Percentiles rank a stretch among this genome's conserved stretches.
Conservation (phyloP, 768 basidiomycete genomes). For the Kwoniella newhampshirensis region DNA sequence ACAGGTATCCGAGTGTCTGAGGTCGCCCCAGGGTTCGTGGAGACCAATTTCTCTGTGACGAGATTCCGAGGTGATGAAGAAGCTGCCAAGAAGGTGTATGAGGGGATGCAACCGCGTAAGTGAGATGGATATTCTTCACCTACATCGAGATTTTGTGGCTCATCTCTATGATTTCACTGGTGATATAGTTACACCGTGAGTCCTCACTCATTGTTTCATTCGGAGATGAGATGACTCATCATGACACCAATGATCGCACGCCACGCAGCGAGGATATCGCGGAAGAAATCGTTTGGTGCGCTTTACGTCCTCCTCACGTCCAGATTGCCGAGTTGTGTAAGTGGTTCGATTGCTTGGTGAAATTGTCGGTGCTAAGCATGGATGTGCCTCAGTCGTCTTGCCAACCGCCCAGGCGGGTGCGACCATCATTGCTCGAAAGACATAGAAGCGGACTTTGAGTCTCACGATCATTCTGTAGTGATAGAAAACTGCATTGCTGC, state of each 20-base stretch:
- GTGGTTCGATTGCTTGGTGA: too few relatives aligned
- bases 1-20: slow-evolving; percentile 91
- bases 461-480: too few relatives aligned
- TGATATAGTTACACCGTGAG: slow-evolving; percentile 3
- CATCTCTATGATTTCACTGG: not conserved
- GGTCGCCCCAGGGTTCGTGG: slow-evolving; percentile 73
- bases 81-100: slow-evolving; percentile 82
- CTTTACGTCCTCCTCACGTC: slow-evolving; percentile 53
- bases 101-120: slow-evolving; percentile 67
- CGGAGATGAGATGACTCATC: not conserved
- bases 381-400: slow-evolving; percentile 27
- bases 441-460: too few relatives aligned
- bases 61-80: slow-evolving; percentile 77
- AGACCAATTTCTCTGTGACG: slow-evolving; percentile 71
- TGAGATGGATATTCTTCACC: not conserved
- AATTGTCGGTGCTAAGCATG: not conserved
- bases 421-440: slow-evolving; percentile 36
- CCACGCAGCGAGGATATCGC: slow-evolving; percentile 69
- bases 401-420: slow-evolving; percentile 46
- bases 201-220: too few relatives aligned
- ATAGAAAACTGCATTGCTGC: too few relatives aligned
- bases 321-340: not conserved
- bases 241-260: not conserved
- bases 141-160: not conserved
- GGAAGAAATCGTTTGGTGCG: slow-evolving; percentile 94